Evolutionary conservation across 2,329 filamentous ascomycete genomes (phyloP).

Genomic region (Trichothecium roseum): DNA sequence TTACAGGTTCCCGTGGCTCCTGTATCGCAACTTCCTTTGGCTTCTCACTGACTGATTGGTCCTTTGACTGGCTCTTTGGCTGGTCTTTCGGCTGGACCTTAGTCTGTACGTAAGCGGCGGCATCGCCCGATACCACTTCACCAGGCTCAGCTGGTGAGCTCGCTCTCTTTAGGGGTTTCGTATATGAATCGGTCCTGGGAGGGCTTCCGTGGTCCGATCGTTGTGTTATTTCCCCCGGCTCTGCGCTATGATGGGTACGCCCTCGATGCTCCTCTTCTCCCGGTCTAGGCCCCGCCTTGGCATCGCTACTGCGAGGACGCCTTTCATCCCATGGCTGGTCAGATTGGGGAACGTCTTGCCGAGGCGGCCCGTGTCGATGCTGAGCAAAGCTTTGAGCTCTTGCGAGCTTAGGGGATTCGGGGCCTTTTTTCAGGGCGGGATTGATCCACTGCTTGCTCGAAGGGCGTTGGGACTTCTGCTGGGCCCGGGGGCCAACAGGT

Average conservation of each 20-base stretch:
- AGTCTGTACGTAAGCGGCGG: background rate
- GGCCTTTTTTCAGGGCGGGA: slow-evolving; percentile 37
- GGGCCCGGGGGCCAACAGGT: slow-evolving; percentile 42
- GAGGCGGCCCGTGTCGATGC: slow-evolving; percentile 23
- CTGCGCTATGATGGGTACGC: slow-evolving; percentile 30
- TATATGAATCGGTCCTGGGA: slow-evolving; percentile 7
- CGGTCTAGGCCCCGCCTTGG: slow-evolving; percentile 31
- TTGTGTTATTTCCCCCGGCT: slow-evolving; percentile 34
- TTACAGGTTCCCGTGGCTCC: no score
- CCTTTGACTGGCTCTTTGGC: background rate
- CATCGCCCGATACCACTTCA: no score
- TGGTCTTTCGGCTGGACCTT: background rate
- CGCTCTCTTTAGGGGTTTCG: no score
- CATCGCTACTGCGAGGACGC: slow-evolving; percentile 43
- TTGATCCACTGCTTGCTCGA: slow-evolving; percentile 53
- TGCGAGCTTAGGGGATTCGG: slow-evolving; percentile 41
- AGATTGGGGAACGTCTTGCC: slow-evolving; percentile 23
- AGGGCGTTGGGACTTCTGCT: slow-evolving; percentile 35
- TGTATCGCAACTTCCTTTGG: slow-evolving; percentile 6
- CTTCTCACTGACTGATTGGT: background rate
- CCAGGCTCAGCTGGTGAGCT: no score
- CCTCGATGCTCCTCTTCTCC: slow-evolving; percentile 22
- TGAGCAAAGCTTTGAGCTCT: slow-evolving; percentile 39
- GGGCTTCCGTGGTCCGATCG: slow-evolving; percentile 27
- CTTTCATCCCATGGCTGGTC: slow-evolving; percentile 31